phyloP scores from a whole-genome alignment of 192 early-diverging fungal genomes.

The Rhizophagus sp. region DNA sequence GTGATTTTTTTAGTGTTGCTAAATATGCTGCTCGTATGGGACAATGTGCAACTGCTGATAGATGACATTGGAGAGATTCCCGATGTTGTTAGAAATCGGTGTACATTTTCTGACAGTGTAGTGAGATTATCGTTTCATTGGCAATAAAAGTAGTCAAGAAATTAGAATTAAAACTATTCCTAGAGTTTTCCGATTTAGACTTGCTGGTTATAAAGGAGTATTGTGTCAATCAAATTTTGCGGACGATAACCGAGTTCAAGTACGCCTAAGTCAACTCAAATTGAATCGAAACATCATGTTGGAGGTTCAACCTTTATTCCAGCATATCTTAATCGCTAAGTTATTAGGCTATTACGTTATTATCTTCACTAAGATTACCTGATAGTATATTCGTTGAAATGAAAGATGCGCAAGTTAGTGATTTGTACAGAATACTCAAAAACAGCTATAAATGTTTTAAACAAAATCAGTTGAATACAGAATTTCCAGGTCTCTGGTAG shows the following conservation, averaged over 20 bases:
- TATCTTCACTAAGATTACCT: conserved; percentile 57
- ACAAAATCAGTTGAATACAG: conserved; percentile 49
- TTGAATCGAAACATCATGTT: conserved; percentile 47
- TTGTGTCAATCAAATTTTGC: conserved; percentile 43
- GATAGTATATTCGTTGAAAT: conserved; percentile 56
- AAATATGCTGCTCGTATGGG: conserved; percentile 72
- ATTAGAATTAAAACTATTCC: conserved; percentile 46
- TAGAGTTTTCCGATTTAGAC: conserved; percentile 69
- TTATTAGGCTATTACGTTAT: conserved; percentile 68
- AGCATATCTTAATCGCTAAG: conserved; percentile 62
- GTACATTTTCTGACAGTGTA: conserved; percentile 73
- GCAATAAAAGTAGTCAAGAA: conserved; percentile 43
- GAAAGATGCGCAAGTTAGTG: conserved; percentile 43
- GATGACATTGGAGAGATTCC: conserved; percentile 47
- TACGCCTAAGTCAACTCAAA: conserved; percentile 61
- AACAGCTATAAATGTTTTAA: conserved; percentile 43
- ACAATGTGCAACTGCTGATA: conserved; percentile 53
- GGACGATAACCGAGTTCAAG: conserved; percentile 38
- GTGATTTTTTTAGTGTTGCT: conserved; percentile 66
- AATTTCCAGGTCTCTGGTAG: conserved; percentile 37
- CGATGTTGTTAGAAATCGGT: conserved; percentile 61
- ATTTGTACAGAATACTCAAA: conserved; percentile 40
- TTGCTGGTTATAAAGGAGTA: conserved; percentile 69
- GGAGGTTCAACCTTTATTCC: conserved; percentile 51
- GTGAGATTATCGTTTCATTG: conserved; percentile 59